Percentiles rank a stretch among this genome's conserved stretches.
Conservation (phyloP, 225 moss, liverwort and hornwort species). For the Marchantia paleacea region DNA sequence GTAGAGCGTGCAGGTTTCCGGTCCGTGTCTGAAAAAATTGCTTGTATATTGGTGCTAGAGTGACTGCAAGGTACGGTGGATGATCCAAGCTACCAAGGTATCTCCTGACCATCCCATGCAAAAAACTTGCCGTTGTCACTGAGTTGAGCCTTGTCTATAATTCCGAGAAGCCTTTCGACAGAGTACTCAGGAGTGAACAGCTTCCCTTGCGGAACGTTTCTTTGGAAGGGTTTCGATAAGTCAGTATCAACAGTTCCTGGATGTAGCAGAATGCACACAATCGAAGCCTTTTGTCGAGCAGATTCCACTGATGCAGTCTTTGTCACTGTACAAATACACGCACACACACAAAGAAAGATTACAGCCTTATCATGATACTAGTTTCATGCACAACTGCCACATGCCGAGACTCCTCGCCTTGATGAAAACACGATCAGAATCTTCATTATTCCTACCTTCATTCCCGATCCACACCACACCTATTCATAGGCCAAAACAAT, state of each 20-base stretch:
- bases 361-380: neutral
- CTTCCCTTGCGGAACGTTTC: slow-evolving; percentile 76
- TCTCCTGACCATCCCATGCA: slow-evolving; percentile 91
- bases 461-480: too few relatives aligned
- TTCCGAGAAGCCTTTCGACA: slow-evolving; percentile 61
- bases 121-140: slow-evolving; percentile 86
- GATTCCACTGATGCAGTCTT: slow-evolving; percentile 88
- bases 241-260: slow-evolving; percentile 95
- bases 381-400: neutral
- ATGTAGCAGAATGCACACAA: slow-evolving; percentile 77
- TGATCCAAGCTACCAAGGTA: slow-evolving; percentile 54
- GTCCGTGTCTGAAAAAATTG: neutral
- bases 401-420: neutral
- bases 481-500: neutral
- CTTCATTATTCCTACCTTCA: neutral
- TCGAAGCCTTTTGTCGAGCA: slow-evolving; percentile 72
- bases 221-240: slow-evolving; percentile 92
- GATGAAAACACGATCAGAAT: neutral
- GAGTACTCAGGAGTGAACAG: slow-evolving; percentile 81
- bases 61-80: too few relatives aligned
- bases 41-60: neutral
- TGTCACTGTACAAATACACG: slow-evolving; percentile 57
- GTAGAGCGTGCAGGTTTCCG: neutral
- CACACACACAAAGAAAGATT: neutral
- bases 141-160: slow-evolving; percentile 54